phyloP scores from a whole-genome alignment of 148 eudicot species.

The Vaccinium myrtillus region DNA sequence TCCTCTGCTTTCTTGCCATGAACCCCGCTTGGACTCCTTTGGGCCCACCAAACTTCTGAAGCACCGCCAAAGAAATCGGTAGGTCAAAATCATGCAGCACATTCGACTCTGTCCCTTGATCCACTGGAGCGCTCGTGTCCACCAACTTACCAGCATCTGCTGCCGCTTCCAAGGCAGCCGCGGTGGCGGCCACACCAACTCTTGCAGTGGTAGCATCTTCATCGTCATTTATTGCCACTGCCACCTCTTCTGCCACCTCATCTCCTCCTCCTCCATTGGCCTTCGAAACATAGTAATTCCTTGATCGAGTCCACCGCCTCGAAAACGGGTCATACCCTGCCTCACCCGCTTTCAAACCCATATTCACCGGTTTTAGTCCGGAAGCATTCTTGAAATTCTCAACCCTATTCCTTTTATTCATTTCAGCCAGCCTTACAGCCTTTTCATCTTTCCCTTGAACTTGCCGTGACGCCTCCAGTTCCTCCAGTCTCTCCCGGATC shows the following conservation, averaged over 20 bases:
- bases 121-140: slow-evolving; percentile 92
- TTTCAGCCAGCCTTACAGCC: slow-evolving; percentile 78
- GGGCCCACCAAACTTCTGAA: slow-evolving; percentile 75
- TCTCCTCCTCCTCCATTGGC: slow-evolving; percentile 37
- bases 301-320: slow-evolving; percentile 95
- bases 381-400: slow-evolving; percentile 94
- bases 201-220: slow-evolving; percentile 26
- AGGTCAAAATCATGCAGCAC: slow-evolving; percentile 74
- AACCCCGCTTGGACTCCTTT: slow-evolving; percentile 77
- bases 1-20: slow-evolving; percentile 84
- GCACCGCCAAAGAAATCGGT: slow-evolving; percentile 67
- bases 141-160: slow-evolving; percentile 93
- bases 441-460: slow-evolving; percentile 67
- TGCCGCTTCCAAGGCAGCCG: slow-evolving; percentile 83
- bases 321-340: slow-evolving; percentile 99
- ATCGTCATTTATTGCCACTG: slow-evolving; percentile 18
- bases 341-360: slow-evolving; percentile 74
- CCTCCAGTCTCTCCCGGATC: slow-evolving; percentile 71
- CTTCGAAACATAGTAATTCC: slow-evolving; percentile 67
- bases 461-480: slow-evolving; percentile 66
- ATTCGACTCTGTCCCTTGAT: slow-evolving; percentile 78
- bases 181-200: slow-evolving; percentile 66
- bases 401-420: slow-evolving; percentile 84
- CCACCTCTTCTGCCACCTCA: slow-evolving; percentile 23
- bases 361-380: slow-evolving; percentile 54